Evolutionary conservation across 371 early-diverging fungal genomes (phyloP).

Genomic region (Amoeboaphelidium protococcarum): DNA sequence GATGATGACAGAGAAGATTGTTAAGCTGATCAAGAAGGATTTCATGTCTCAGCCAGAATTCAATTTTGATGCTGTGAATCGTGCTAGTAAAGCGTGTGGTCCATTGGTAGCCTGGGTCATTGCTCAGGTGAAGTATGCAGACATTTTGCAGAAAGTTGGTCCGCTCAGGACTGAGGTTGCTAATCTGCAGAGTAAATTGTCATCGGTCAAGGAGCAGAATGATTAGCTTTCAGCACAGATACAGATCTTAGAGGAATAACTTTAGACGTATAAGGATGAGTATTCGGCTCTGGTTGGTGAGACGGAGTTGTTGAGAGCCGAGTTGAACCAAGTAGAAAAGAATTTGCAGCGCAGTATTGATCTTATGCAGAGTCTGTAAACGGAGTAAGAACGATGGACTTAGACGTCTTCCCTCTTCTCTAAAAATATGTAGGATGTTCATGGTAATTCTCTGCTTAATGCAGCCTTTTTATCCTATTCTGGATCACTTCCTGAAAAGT

Average conservation of each 20-base stretch:
- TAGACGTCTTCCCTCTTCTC: slow-evolving; percentile 67
- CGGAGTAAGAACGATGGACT: slow-evolving; percentile 86
- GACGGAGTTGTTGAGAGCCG: slow-evolving; percentile 65
- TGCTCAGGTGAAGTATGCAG: slow-evolving; percentile 77
- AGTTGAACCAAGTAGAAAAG: slow-evolving; percentile 75
- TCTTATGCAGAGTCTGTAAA: slow-evolving; percentile 63
- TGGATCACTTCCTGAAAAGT: slow-evolving; percentile 89
- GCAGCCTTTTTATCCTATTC: slow-evolving; percentile 84
- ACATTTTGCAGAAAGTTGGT: slow-evolving; percentile 74
- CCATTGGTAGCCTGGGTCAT: slow-evolving; percentile 91
- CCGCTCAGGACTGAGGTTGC: slow-evolving; percentile 81
- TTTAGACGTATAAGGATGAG: slow-evolving; percentile 75
- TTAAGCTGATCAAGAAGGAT: slow-evolving; percentile 42
- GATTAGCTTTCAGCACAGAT: slow-evolving; percentile 50
- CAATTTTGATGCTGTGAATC: slow-evolving; percentile 78
- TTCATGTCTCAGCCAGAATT: slow-evolving; percentile 58
- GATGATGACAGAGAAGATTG: slow-evolving; percentile 37
- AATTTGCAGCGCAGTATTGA: slow-evolving; percentile 77
- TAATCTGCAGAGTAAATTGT: slow-evolving; percentile 49
- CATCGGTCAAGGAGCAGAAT: slow-evolving; percentile 39
- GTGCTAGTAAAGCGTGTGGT: slow-evolving; percentile 96
- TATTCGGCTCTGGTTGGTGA: slow-evolving; percentile 84
- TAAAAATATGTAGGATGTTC: slow-evolving; percentile 88
- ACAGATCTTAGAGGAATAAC: slow-evolving; percentile 52
- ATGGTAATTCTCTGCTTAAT: slow-evolving; percentile 86